Base-by-base conservation (phyloP, 805 yeast genomes). In the Candida endomychidarum region DNA sequence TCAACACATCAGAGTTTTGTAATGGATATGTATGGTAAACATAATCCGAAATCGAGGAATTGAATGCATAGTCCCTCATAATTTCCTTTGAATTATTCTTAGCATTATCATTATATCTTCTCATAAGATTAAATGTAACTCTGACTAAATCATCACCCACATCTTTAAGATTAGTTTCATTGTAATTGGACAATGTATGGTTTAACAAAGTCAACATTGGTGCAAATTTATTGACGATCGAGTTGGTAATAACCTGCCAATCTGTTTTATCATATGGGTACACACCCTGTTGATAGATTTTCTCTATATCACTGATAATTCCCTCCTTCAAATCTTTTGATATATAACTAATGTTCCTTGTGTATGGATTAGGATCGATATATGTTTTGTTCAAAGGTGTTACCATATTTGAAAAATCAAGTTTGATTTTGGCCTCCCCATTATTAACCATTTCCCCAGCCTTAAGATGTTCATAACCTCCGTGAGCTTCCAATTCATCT, bases 241-340 rank as follows among this genome's bases (percentile, higher is more conserved):
- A 66, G 34, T 66, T 68, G 0, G 81, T 71, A 3, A 72, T 59
- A n/a, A 57, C 43, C 49, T 74, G 80, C 86, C 87, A 81, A 51
- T 81, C 37, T 5, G 46, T 48, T 40, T 37, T 44, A 5, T 50
- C 26, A 27, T 54, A 57, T 4, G 78, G 75, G 40, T 68, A 58
- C 16, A 61, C 65, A 2, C 63, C 66, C 0, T 54, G 28, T 14
- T 45, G 24, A 8, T 70, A 46, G 8, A 53, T 46, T 0, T 33
- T 14, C 22, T 59, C 70, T 17, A 79, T 46, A 7, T 63, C 67
- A 4, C 40, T 26, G 3, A 71, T 49, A 10, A 79, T 50, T 2
- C 60, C 61, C 1, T 50, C 47, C 43, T 67, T 70, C 9, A 42
- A 14, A 4, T 37, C 44, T 9, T 35, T 19, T 1, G 42, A 12